Base-by-base conservation (phyloP, 371 early-diverging fungal species). In the Rozella allomycis region DNA sequence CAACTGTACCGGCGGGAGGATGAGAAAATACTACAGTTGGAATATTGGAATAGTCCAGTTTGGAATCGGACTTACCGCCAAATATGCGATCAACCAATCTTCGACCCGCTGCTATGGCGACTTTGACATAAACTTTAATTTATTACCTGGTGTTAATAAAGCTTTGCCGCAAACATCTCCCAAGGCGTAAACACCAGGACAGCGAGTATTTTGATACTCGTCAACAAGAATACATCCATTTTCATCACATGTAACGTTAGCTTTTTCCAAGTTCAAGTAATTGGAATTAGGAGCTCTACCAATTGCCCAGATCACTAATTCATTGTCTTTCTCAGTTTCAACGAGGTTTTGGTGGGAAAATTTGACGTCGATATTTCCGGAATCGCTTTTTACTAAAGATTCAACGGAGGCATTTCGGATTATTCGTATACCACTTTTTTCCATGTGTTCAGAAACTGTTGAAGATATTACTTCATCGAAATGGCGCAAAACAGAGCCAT, bases 1-100 rank as follows among this genome's bases (percentile, higher is more conserved):
- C 97, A 30, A 83, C 60, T 14, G 78, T 67, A 27, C 90, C 97
- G 11, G 41, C 42, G 14, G 78, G 65, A 13, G 93, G 91, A 51
- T 91, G 91, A 10, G 88, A 79, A 59, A 97, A 97, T 27, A 97
- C 74, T 33, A 90, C 91, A 1, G 86, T 83, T 10, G 93, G 91
- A 31, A 97, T 81, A 55, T 80, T 78, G 42, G 46, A 59, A 54
- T 93, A 93, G 48, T 85, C 83, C 28, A 90, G 66, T 55, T 82
- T 81, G 14, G 71, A 30, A 21, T 60, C 43, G 9, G 58, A 45
- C 29, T 60, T 61, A 34, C 74, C 72, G 31, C 84, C 84, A 58
- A 84, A 94, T 32, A 91, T 59, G 13, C 88, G 72, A 51, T 94
- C 88, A 4, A 83, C 71, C 4, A 97, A 67, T 25, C 60, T 56